Evolutionary conservation across 495 filamentous ascomycete genomes (phyloP), one percentile per base, ranked within the genome.

Genomic region (Durotheca rogersii): DNA sequence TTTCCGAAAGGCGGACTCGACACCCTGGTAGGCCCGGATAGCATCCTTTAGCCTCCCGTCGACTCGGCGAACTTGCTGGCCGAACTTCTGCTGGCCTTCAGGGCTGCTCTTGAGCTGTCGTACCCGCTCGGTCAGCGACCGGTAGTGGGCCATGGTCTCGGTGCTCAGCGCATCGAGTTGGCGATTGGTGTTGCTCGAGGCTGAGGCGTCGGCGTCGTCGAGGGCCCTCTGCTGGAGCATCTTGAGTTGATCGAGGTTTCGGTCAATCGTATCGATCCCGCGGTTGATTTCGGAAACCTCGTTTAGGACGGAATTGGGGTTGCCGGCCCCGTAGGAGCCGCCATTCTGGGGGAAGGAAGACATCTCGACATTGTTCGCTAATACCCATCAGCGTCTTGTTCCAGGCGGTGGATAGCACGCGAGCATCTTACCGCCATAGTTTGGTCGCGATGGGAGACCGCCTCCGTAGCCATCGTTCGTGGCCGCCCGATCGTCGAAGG

Each of bases 71-170:
- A 96, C 83, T 71, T 95, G 90, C 19, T 84, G 81, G 41, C 75
- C 74, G 58, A 94, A 90, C 56, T 79, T 75, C 61, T 82, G 79
- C 27, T 81, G 81, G 34, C 80, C 82, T 45, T 89, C 87, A 32
- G 86, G 88, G 51, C 85, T 83, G 49, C 79, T 77, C 78, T 94
- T 95, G 68, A 96, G 75, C 48, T 76, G 74, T 69, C 85, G 86
- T 50, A 96, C 79, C 30, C 85, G 82, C 23, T 82, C 80, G 40
- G 79, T 83, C 50, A 97, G 77, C 49, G 77, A 78, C 43, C 85
- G 85, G 68, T 94, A 95, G 18, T 81, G 72, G 34, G 80, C 81
- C 79, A 93, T 94, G 54, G 90, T 90, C 51, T 90, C 81, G 17
- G 85, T 66, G 53, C 75, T 77, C 29, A 84, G 62, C 33, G 61